Evolutionary conservation across 78 protist genomes (phyloP), one percentile per base, ranked within the genome.

Genomic region (Dictyostelium brefeldianum): DNA sequence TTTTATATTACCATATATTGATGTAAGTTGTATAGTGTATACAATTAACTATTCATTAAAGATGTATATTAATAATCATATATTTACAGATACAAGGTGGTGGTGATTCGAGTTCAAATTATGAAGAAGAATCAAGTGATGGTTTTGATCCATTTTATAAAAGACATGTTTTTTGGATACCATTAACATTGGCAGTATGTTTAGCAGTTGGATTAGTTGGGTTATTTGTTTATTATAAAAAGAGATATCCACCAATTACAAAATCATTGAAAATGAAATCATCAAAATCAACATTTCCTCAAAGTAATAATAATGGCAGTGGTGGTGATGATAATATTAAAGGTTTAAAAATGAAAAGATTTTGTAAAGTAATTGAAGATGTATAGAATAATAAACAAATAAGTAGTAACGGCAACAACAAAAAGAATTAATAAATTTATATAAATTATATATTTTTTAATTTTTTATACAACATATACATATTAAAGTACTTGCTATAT

Each of bases 141-240:
- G 43, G 15, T 17, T 11, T 25, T 17, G 48, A 67, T 67, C 81
- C 81, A 77, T 36, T 77, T 77, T 77, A 50, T 27, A 50, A n/a
- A 27, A 77, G 51, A 27, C 48, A 50, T 51, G 48, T 17, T 25
- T 77, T 77, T 77, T 77, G 81, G 81, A 50, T 77, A 27, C 81
- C 81, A 2, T 18, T 77, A 8, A 10, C 65, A 5, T 36, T 77
- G 20, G 81, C 81, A 43, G 4, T 77, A 12, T 22, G 17, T 11
- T 77, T 77, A n/a, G 27, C 67, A 25, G 17, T 77, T 46, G 51
- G 27, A 12, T 43, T 77, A 22, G 22, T 77, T 12, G 27, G 5
- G 7, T 15, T 43, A 1, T 15, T 43, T 4, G 11, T 77, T 17
- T 22, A 50, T 15, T 77, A 77, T 17, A 77, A 29, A 18, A 77